These are phyloP conservation scores for Eucalyptus caleyi DNA, from an alignment of 345 rosid species.

Conservation along the genomic window DNA sequence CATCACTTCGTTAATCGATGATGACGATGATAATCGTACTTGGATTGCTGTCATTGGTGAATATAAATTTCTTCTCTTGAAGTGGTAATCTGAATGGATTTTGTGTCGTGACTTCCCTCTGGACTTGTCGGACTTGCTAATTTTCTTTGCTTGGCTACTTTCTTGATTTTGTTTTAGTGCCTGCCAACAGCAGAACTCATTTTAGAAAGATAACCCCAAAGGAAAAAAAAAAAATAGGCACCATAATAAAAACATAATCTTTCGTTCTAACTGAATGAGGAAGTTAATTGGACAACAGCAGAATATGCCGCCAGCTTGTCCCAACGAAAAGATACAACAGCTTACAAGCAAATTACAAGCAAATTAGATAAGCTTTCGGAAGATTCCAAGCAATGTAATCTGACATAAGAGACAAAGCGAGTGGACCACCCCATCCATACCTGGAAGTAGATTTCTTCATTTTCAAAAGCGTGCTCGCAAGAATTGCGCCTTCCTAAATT, in stretches of 20 bases:
- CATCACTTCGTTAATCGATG: neutral
- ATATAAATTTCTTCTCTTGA: neutral
- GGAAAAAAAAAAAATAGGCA: neutral
- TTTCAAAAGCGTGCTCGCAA: neutral
- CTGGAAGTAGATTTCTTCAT: neutral
- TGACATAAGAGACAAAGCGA: neutral
- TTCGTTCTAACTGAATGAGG: neutral
- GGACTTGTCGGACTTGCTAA: neutral
- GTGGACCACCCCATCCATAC: neutral
- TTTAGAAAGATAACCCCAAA: neutral
- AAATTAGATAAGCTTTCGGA: neutral
- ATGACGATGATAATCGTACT: neutral
- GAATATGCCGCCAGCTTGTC: neutral
- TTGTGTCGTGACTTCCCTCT: neutral
- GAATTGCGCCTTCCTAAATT: neutral
- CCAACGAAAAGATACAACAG: neutral
- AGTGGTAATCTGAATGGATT: neutral
- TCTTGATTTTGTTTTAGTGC: neutral
- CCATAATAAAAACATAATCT: neutral
- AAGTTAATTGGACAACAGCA: neutral
- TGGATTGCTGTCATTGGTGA: neutral
- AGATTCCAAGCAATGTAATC: neutral
- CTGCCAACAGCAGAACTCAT: neutral
- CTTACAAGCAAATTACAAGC: neutral
- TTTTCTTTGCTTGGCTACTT: neutral